phyloP scores from a whole-genome alignment of 1,139 yeast species.

The Lodderomyces margitis region DNA sequence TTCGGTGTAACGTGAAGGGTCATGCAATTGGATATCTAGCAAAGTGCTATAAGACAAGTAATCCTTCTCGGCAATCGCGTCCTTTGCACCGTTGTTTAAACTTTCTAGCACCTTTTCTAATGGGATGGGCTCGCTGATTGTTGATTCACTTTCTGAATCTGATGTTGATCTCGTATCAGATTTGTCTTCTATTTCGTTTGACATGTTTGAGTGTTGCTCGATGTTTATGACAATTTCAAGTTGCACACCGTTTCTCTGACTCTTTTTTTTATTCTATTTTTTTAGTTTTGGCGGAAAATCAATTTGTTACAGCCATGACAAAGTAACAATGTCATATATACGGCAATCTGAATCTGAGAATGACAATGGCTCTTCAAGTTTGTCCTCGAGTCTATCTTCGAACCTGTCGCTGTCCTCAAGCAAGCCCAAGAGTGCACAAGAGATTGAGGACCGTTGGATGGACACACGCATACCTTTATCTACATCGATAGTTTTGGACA shows the following conservation, averaged over 20 bases:
- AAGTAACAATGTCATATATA: slow-evolving; percentile 9
- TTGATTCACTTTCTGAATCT: slow-evolving; percentile 13
- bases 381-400: slow-evolving; percentile 11
- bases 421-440: slow-evolving; percentile 1
- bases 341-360: slow-evolving; percentile 17
- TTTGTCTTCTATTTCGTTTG: background rate
- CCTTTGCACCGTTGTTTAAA: slow-evolving; percentile 35
- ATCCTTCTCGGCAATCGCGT: slow-evolving; percentile 49
- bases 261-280: background rate
- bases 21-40: slow-evolving; percentile 57
- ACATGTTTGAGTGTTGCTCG: no score
- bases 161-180: slow-evolving; percentile 4
- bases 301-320: background rate
- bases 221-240: no score
- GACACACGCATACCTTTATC: slow-evolving; percentile 24
- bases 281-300: background rate
- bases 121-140: slow-evolving; percentile 10
- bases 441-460: slow-evolving; percentile 10
- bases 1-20: slow-evolving; percentile 43
- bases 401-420: background rate
- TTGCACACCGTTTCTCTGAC: no score
- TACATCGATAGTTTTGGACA: slow-evolving; percentile 23
- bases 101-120: slow-evolving; percentile 29
- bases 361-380: slow-evolving; percentile 14
- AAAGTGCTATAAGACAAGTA: slow-evolving; percentile 71